phyloP scores from a whole-genome alignment of 306 rosid genomes.

The Vigna hirtella region DNA sequence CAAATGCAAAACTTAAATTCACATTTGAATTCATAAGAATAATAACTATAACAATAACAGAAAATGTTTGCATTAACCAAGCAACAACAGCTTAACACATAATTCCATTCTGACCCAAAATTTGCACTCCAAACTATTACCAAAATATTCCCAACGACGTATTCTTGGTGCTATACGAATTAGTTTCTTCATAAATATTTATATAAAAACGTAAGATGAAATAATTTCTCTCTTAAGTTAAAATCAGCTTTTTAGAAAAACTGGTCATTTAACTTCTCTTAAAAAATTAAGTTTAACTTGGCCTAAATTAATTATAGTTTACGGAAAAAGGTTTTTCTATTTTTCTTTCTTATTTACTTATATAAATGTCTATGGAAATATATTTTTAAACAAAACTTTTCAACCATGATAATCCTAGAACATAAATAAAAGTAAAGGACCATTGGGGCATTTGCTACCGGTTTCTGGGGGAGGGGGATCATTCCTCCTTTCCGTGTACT shows the following conservation, averaged over 20 bases:
- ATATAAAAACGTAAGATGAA: background rate
- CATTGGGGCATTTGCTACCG: background rate
- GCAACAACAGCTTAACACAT: background rate
- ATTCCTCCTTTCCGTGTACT: background rate
- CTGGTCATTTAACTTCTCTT: no score
- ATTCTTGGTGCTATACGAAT: no score
- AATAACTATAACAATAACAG: background rate
- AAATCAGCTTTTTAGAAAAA: background rate
- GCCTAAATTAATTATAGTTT: no score
- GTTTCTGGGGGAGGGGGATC: background rate
- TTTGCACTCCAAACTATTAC: background rate
- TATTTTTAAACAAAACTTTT: background rate
- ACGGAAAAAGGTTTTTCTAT: background rate
- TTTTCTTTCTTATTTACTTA: no score
- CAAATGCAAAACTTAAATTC: no score
- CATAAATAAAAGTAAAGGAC: background rate
- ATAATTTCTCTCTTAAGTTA: background rate
- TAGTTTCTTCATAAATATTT: no score
- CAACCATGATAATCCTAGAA: background rate
- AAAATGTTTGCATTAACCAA: background rate
- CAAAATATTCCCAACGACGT: no score
- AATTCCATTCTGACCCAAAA: background rate
- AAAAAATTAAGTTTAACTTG: no score
- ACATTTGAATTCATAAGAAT: no score
- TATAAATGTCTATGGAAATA: no score